Evolutionary conservation across 1,284 basidiomycete species (phyloP), one percentile per base, ranked within the genome.

Genomic region (Sporisorium scitamineum): DNA sequence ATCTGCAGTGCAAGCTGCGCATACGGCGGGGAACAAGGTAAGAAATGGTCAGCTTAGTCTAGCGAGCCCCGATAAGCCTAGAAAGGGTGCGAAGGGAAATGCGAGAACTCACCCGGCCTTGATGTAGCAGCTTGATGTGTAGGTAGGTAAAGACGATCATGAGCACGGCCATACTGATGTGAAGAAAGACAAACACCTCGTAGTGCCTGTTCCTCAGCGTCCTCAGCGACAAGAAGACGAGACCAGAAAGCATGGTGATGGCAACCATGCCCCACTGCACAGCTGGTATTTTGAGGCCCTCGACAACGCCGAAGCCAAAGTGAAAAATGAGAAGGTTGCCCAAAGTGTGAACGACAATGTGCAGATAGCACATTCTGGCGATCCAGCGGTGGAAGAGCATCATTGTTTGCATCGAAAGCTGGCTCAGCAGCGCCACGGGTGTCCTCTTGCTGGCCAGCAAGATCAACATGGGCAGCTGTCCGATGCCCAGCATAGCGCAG

Each of bases 351-450:
- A 82, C 11, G 22, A 80, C 20, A 27, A 68, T 77, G 27, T 83
- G 73, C 1, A 72, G 10, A 42, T 71, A 78, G 53, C 77, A 76
- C 6, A 79, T 54, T 2, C 84, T 50, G 8, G 81, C 83, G 20
- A 86, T 69, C 82, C 82, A 84, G 9, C 84, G 81, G 50, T 86
- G 85, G 31, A 81, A 80, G 8, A 86, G 65, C 63, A 85, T 82
- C 54, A 80, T 58, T 10, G 79, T 81, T 22, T 78, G 69, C 67
- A 82, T 84, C 26, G 62, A 37, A 32, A 81, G 59, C 18, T 82
- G 78, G 3, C 77, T 81, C 26, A 85, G 26, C 55, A 77, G 70
- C 2, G 76, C 59, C 2, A 85, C 42, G 32, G 82, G 75, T 27
- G 79, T 82, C 69, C 84, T 80, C 13, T 85, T 74, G 10, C 79